A percentile compares a stretch with the other conserved stretches of the same genome.
phyloP scores from a whole-genome alignment of 2,329 filamentous ascomycete genomes.

The Beauveria sp. region DNA sequence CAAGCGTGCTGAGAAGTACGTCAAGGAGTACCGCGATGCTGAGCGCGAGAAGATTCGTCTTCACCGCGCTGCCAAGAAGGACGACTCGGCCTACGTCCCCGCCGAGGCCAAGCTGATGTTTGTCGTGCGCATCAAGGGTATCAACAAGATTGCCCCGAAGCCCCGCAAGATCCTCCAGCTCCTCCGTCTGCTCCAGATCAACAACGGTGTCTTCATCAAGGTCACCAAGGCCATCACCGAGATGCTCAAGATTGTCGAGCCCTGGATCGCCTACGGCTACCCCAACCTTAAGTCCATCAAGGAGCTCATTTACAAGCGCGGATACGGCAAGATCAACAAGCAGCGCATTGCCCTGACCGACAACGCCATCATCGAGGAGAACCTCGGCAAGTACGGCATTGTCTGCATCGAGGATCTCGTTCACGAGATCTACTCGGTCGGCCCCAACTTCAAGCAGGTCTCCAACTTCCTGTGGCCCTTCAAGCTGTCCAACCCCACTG shows the following conservation, averaged over 20 bases:
- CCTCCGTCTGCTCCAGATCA: conserved; percentile 99
- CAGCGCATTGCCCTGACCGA: conserved; percentile 94
- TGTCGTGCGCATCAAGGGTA: conserved; percentile 99
- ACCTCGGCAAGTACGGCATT: conserved; percentile 96
- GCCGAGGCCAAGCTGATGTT: conserved; percentile 96
- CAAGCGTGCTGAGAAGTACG: conserved; percentile 99
- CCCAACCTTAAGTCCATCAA: conserved; percentile 98
- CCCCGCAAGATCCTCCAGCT: conserved; percentile 99
- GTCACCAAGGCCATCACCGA: conserved; percentile 95
- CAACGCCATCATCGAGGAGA: conserved; percentile 95
- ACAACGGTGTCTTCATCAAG: conserved; percentile 98
- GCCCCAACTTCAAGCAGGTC: conserved; percentile 99
- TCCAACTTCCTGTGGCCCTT: conserved; percentile 99
- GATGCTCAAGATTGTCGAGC: conserved; percentile 98
- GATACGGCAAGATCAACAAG: conserved; percentile 98
- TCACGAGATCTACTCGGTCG: conserved; percentile 98
- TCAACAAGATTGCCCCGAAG: conserved; percentile 99
- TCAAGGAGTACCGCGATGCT: conserved; percentile 97
- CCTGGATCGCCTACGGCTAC: conserved; percentile 98
- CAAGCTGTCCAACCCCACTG: conserved; percentile 98
- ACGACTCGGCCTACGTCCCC: conserved; percentile 88
- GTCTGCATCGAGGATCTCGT: conserved; percentile 99
- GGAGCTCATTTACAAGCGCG: conserved; percentile 99
- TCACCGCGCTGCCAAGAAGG: conserved; percentile 78
- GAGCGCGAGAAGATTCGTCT: conserved; percentile 99